These are phyloP conservation scores for Jatropha multifida DNA, from an alignment of 441 rosid species.

Conservation along the genomic window DNA sequence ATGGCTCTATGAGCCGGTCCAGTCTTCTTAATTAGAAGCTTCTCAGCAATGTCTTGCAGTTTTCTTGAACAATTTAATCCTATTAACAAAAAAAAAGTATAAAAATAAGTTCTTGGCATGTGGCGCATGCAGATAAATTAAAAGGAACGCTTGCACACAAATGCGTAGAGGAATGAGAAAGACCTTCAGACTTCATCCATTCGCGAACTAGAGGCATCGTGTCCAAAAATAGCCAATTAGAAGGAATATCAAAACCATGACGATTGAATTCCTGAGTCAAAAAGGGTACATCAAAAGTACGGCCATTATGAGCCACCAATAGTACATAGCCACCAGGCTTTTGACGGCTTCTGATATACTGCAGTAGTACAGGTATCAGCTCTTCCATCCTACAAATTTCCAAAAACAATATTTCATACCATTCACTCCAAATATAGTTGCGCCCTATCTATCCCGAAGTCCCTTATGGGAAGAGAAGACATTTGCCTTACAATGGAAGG, in stretches of 20 bases:
- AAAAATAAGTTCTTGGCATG: not conserved
- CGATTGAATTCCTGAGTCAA: conserved; percentile 67
- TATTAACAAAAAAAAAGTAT: conserved; percentile 22
- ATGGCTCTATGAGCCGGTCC: conserved; percentile 91
- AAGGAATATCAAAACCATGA: conserved; percentile 63
- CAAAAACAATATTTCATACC: not conserved
- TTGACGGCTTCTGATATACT: conserved; percentile 67
- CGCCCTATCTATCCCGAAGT: no score
- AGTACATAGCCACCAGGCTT: conserved; percentile 69
- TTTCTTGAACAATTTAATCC: conserved; percentile 47
- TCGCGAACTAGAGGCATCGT: conserved; percentile 69
- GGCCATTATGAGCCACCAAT: conserved; percentile 78
- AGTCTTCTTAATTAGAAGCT: conserved; percentile 35
- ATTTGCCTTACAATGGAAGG: no score
- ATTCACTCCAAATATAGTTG: no score
- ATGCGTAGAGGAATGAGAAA: conserved; percentile 6
- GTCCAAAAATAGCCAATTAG: conserved; percentile 64
- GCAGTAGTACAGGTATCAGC: conserved; percentile 65
- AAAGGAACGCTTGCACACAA: not conserved
- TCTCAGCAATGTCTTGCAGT: conserved; percentile 50
- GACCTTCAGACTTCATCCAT: conserved; percentile 62
- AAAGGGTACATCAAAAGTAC: conserved; percentile 71
- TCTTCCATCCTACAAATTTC: conserved; percentile 72
- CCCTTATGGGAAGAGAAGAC: no score
- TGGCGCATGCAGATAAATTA: not conserved